Evolutionary conservation across 768 basidiomycete genomes (phyloP), one percentile per base, ranked within the genome.

Genomic region (Pleurotus ostreatus): DNA sequence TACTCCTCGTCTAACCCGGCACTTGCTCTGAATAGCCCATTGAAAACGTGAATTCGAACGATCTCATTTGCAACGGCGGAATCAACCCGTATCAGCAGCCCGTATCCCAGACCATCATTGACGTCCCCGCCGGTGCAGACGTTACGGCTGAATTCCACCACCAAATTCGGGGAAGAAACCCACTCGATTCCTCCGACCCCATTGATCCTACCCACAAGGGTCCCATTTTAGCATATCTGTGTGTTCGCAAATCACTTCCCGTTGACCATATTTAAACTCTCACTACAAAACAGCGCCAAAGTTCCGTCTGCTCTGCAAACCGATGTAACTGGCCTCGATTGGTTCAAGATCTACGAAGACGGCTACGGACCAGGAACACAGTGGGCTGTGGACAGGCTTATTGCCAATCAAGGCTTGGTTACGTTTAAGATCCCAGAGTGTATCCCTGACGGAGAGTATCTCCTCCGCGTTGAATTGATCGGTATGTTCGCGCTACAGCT

Each of bases 1-100:
- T 1, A 25, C 38, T 25, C 11, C 23, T 34, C 40, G 54, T 8
- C 37, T 39, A 49, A 16, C 49, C 38, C 34, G 41, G 49, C 16
- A 34, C 45, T 25, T 8, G 7, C n/a, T 30, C 30, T 49, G 9
- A 53, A 20, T 51, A 82, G 81, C 81, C 82, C 13, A 81, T 85
- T 56, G 80, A 66, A 13, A 78, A 84, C 61, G 80, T 84, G 11
- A 80, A 74, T 6, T 80, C 79, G 0, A 80, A 80, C 66, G 77
- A 77, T 60, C 51, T 77, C 30, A 83, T 83, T 57, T 84, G 83
- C 74, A 84, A 84, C 49, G 80, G 82, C 18, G 81, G 80, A 11
- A 79, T 80, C 61, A 83, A 82, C 63, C 80, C 79, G 2, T 80
- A 79, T 64, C 74, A 74, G 46, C 68, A 71, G 56, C 80, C 79